These are phyloP conservation scores for Vanderwaltozyma polyspora DNA, from an alignment of 805 yeast genomes.

Conservation along the genomic window DNA sequence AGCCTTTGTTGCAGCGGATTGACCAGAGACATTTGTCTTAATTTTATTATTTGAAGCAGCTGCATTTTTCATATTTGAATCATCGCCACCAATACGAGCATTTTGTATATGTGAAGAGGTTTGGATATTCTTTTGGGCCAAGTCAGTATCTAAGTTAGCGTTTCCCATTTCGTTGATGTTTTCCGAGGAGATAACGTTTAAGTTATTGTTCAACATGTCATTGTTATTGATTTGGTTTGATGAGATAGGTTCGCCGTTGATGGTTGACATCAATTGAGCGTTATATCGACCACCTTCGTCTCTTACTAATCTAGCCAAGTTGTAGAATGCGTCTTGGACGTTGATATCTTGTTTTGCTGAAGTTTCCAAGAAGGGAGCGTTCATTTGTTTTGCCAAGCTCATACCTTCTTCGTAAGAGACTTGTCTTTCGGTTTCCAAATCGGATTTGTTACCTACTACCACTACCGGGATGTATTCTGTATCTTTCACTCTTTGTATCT, in stretches of 20 bases:
- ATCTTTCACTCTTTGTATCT: slow-evolving; percentile 68
- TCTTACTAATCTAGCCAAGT: slow-evolving; percentile 49
- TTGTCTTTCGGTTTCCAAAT: slow-evolving; percentile 64
- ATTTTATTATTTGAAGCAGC: background rate
- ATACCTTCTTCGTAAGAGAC: slow-evolving; percentile 58
- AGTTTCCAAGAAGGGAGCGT: slow-evolving; percentile 77
- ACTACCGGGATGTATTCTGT: slow-evolving; percentile 64
- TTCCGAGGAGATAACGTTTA: too few species aligned
- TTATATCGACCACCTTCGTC: slow-evolving; percentile 27
- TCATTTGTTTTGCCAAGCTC: slow-evolving; percentile 50
- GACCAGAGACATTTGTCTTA: background rate
- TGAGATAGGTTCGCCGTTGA: too few species aligned
- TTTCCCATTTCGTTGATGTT: too few species aligned
- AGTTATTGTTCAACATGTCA: too few species aligned
- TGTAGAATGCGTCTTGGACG: slow-evolving; percentile 76
- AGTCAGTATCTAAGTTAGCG: too few species aligned
- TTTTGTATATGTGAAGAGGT: too few species aligned
- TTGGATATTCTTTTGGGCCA: too few species aligned
- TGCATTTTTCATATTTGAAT: background rate
- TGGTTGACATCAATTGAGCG: too few species aligned
- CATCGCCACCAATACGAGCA: too few species aligned
- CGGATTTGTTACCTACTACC: slow-evolving; percentile 72
- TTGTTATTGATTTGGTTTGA: too few species aligned
- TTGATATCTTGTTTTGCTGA: slow-evolving; percentile 85
- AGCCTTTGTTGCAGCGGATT: too few species aligned